Base-by-base conservation (phyloP, 2,329 filamentous ascomycete species). In the Aspergillus thermomutatus region DNA sequence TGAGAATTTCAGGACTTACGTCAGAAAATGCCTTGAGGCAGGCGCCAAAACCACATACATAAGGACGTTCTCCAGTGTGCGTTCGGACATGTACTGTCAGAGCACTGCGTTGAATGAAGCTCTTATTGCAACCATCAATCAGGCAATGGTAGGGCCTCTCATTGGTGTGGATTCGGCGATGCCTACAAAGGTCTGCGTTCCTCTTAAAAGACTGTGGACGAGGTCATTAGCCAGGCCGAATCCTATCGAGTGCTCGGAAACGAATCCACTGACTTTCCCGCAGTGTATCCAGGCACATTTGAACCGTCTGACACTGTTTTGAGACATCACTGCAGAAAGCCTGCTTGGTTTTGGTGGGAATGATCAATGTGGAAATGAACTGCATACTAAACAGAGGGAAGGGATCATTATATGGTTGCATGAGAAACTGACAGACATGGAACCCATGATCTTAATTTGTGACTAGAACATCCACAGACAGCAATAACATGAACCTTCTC, bases 121-220 rank as follows among this genome's bases (percentile, higher is more conserved):
- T 78, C 66, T 79, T 79, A 54, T 74, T 74, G 67, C 77, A 79
- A 54, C 74, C 73, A 51, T 72, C 68, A 48, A 75, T 71, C 1
- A 69, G 76, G 64, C 77, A 79, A 50, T 74, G 72, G 58, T 79
- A 79, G 17, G 77, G 77, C 47, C 77, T 73, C 60, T 79, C 77
- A 62, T 79, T 79, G 61, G 77, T 79, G 53, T 79, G 77, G 64
- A 79, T 79, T 54, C 77, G 74, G 63, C 74, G 76, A 61, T 79
- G 77, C 57, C 77, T 69, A 62, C 75, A 74, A 41, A 79, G 71
- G 64, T 79, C 77, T 21, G 77, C 79, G 57, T 79, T 79, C 67
- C 77, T 75, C 70, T 79, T 79, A 69, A 79, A 79, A 7, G 75
- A 77, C 77, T 79, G 61, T 17, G 14, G 9, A 40, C 6, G 4